Evolutionary conservation across 768 basidiomycete genomes (phyloP).

Genomic region (Boletus reticuloceps): DNA sequence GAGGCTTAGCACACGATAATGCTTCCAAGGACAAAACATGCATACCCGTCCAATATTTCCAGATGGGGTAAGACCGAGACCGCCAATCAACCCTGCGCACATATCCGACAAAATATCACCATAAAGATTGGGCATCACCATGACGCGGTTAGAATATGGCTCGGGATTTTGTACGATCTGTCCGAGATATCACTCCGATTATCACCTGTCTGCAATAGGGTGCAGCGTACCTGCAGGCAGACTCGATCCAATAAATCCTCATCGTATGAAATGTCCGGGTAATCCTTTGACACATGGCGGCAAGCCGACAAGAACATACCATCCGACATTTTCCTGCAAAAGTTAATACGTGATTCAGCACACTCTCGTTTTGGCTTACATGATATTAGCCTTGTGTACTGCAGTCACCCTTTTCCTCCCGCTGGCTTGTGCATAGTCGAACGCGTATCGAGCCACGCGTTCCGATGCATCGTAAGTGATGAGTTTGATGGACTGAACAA

Average conservation of each 20-base stretch:
- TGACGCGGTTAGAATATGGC: constrained; percentile 94
- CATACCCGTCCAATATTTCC: constrained; percentile 94
- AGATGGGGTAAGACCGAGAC: constrained; percentile 94
- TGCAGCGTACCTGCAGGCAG: constrained; percentile 72
- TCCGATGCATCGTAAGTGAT: constrained; percentile 99
- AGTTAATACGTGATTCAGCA: constrained; percentile 12
- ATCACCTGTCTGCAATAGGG: not conserved
- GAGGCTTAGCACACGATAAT: constrained; percentile 15
- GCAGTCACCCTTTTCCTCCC: constrained; percentile 93
- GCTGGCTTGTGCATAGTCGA: constrained; percentile 90
- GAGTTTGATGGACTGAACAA: constrained; percentile 99
- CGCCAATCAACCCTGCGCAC: constrained; percentile 98
- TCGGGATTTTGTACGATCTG: constrained; percentile 90
- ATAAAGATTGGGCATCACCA: constrained; percentile 99
- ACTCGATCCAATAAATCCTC: constrained; percentile 97
- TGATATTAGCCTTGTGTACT: constrained; percentile 99
- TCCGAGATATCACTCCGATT: not conserved
- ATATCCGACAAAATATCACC: constrained; percentile 97
- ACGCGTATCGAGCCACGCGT: constrained; percentile 97
- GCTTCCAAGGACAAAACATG: constrained; percentile 4
- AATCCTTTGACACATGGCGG: constrained; percentile 93
- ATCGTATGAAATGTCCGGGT: constrained; percentile 90
- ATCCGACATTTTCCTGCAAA: constrained; percentile 95
- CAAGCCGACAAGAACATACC: constrained; percentile 99
- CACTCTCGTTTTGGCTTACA: constrained; percentile 50